Percentiles rank a stretch among this genome's conserved stretches.
Conservation (phyloP, 257 asterid genomes). For the Jaltomata sinuosa region DNA sequence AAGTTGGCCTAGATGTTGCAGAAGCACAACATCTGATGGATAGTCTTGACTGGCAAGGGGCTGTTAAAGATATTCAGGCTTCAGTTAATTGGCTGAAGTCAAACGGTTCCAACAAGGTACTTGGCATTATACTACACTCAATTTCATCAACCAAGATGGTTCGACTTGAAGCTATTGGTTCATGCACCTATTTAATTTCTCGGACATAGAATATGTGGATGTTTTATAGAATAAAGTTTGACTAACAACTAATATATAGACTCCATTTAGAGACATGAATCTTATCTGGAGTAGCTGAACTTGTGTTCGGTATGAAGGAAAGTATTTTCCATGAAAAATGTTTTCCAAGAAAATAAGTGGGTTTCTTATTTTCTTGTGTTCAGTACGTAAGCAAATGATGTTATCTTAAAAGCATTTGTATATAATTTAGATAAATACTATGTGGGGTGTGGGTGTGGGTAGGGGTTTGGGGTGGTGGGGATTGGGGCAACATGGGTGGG, state of each 20-base stretch:
- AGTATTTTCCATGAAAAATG: too few species aligned
- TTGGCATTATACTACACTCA: neutral
- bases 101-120: constrained; percentile 86
- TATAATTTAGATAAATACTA: too few species aligned
- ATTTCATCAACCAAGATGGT: neutral
- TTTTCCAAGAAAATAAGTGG: too few species aligned
- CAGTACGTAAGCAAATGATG: too few species aligned
- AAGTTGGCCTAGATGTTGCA: constrained; percentile 91
- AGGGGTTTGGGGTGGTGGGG: too few species aligned
- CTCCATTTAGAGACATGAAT: neutral
- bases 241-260: neutral
- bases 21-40: constrained; percentile 98
- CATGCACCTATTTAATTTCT: neutral
- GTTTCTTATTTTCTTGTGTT: too few species aligned
- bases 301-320: too few species aligned
- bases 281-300: neutral
- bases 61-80: constrained; percentile 86
- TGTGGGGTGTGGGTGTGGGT: too few species aligned
- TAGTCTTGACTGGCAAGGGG: constrained; percentile 96
- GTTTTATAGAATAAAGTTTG: neutral
- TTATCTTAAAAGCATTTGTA: too few species aligned
- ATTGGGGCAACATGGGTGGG: too few species aligned
- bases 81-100: constrained; percentile 89
- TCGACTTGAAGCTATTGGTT: neutral
- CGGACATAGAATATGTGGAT: neutral